Evolutionary conservation across 139 green algal genomes (phyloP).

Genomic region (Diplosphaera chodatii): DNA sequence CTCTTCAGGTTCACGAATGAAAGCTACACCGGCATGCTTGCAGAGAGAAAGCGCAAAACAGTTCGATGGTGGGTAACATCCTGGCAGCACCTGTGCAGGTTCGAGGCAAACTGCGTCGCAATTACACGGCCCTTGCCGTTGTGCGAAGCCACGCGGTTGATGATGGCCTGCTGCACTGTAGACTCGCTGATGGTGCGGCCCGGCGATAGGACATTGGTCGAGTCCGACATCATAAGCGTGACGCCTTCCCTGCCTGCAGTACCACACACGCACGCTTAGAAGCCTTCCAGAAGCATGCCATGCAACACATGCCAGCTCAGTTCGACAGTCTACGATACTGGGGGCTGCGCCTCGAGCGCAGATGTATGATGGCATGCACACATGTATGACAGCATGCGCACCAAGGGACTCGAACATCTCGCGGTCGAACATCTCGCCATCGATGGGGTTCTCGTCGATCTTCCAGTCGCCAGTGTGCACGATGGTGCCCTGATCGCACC

Average conservation of each 20-base stretch:
- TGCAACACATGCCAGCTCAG: too few species aligned
- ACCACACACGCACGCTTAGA: too few species aligned
- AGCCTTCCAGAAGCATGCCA: too few species aligned
- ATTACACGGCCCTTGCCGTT: conserved; percentile 86
- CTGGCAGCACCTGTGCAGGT: conserved; percentile 75
- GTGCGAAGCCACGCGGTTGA: conserved; percentile 62
- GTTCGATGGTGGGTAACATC: too few species aligned
- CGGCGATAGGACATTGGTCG: conserved; percentile 92
- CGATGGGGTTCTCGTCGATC: conserved; percentile 95
- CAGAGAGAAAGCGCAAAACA: too few species aligned
- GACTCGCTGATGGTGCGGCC: conserved; percentile 81
- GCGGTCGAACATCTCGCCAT: conserved; percentile 89
- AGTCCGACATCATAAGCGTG: conserved; percentile 93
- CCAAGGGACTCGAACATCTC: conserved; percentile 73
- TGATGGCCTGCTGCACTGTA: conserved; percentile 64
- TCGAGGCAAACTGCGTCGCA: conserved; percentile 92
- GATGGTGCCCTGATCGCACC: conserved; percentile 84
- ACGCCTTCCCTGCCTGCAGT: conserved; percentile 68
- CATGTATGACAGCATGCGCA: conserved; percentile 9
- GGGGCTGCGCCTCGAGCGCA: too few species aligned
- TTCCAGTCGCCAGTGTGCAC: conserved; percentile 97
- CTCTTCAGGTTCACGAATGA: too few species aligned
- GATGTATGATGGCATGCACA: too few species aligned
- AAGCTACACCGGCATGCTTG: too few species aligned
- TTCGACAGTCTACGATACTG: too few species aligned